Conservation (phyloP, 1,284 basidiomycete genomes). For the Rhodotorula sp. region DNA sequence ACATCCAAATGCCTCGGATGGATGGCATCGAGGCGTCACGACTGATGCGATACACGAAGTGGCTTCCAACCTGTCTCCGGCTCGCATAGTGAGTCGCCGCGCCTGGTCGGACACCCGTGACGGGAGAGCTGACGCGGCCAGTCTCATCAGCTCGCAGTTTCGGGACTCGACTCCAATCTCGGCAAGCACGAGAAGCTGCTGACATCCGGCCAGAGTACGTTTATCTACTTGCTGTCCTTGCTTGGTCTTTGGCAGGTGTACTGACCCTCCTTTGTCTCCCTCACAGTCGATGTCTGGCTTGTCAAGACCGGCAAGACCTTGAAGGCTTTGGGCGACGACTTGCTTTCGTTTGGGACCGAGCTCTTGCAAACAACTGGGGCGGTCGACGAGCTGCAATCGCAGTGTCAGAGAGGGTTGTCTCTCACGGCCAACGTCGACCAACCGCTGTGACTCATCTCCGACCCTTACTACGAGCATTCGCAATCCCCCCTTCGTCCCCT, state of each 20-base stretch:
- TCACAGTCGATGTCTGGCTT: constrained; percentile 8
- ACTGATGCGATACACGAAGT: constrained; percentile 11
- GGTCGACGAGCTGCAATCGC: too few relatives aligned
- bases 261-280: too few relatives aligned
- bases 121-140: neutral
- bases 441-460: too few relatives aligned
- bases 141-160: constrained; percentile 1
- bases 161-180: constrained; percentile 10
- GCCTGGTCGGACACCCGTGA: neutral
- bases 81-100: neutral
- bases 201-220: constrained; percentile 2
- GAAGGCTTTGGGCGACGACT: neutral
- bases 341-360: too few relatives aligned
- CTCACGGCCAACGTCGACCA: too few relatives aligned
- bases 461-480: too few relatives aligned
- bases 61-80: neutral
- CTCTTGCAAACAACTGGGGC: too few relatives aligned
- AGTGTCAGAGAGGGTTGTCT: too few relatives aligned
- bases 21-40: constrained; percentile 14
- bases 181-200: neutral
- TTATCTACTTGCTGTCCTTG: too few relatives aligned
- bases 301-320: constrained; percentile 11
- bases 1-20: constrained; percentile 20
- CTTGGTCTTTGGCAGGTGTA: neutral
- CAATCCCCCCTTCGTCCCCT: too few relatives aligned